Base-by-base conservation (phyloP, 1,139 yeast genomes). In the Debaryomyces robertsiae region DNA sequence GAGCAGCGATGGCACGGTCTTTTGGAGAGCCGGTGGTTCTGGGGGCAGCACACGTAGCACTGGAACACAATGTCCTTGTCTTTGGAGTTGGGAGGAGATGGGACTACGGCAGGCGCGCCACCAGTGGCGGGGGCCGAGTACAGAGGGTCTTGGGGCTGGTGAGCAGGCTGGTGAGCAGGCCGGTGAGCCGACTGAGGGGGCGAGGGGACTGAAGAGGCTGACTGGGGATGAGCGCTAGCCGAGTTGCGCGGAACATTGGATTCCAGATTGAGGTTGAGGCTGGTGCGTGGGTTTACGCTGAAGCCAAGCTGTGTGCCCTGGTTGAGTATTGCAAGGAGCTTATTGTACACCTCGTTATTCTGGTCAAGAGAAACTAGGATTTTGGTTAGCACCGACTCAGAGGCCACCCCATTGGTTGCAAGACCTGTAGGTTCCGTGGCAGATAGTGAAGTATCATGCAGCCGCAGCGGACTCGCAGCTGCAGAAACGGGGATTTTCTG, bases 1-100 rank as follows among this genome's bases (percentile, higher is more conserved):
- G 47, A 45, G 34, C 59, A 54, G 29, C 52, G 41, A n/a, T 48
- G 43, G 39, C 59, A 55, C 24, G 46, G 49, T 27, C 48, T 41
- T 30, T 41, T 49, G 31, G 32, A 35, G 32, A 23, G 33, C 9
- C 34, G 38, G 30, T 17, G 37, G 15, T 18, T 38, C 15, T 28
- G 42, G 3, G 42, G 40, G 27, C 54, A 51, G 39, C 56, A 51
- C 33, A 53, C 34, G 38, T 51, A 54, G 38, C 58, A 55, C 31
- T 55, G 46, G 7, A 55, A 36, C 2, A 53, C 44, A 9, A 55
- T 48, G 18, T 54, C 55, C 39, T 45, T 49, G n/a, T 44, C 14
- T 10, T 25, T 10, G 28, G 28, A 25, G 28, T 25, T 25, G 28
- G 28, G 28, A 9, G 28, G 28, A 25, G 28, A n/a, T 11, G 28